A percentile compares a stretch with the other conserved stretches of the same genome.
Evolutionary conservation across 306 rosid species (phyloP).

Genomic region (Quercus aquifolioides): DNA sequence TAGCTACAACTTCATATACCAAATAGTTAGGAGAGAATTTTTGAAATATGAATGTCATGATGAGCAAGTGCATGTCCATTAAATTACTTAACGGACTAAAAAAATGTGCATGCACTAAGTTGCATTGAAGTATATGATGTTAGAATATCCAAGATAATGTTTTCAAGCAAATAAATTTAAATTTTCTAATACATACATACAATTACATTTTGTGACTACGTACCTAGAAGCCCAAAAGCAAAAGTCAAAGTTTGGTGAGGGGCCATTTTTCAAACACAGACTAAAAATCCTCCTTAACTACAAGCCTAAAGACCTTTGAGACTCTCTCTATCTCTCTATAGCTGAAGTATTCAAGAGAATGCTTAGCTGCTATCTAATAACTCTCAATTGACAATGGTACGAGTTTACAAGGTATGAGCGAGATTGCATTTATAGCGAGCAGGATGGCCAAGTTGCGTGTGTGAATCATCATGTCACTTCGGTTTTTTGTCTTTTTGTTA

Average conservation of each 20-base stretch:
- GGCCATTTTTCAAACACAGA: constrained; percentile 37
- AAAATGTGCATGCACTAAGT: not conserved
- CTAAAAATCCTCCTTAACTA: not conserved
- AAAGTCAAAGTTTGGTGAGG: constrained; percentile 41
- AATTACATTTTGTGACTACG: not conserved
- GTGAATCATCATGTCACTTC: constrained; percentile 16
- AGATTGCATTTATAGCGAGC: constrained; percentile 35
- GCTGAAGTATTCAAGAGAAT: constrained; percentile 15
- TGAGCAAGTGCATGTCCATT: not conserved
- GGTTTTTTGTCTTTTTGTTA: constrained; percentile 53
- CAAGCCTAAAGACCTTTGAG: not conserved
- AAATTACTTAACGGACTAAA: not conserved
- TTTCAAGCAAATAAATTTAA: not conserved
- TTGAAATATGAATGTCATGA: not conserved
- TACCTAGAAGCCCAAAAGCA: constrained; percentile 85
- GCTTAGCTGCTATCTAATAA: not conserved
- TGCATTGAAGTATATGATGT: not conserved
- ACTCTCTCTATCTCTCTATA: constrained; percentile 4
- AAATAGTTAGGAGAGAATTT: not conserved
- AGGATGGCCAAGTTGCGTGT: constrained; percentile 22
- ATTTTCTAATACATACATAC: not conserved
- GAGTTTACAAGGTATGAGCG: not conserved
- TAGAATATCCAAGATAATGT: no score
- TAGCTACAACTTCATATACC: not conserved
- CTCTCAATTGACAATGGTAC: not conserved